These are phyloP conservation scores for Vickermania spadyakhi DNA, from an alignment of 208 protist species.

Conservation along the genomic window DNA sequence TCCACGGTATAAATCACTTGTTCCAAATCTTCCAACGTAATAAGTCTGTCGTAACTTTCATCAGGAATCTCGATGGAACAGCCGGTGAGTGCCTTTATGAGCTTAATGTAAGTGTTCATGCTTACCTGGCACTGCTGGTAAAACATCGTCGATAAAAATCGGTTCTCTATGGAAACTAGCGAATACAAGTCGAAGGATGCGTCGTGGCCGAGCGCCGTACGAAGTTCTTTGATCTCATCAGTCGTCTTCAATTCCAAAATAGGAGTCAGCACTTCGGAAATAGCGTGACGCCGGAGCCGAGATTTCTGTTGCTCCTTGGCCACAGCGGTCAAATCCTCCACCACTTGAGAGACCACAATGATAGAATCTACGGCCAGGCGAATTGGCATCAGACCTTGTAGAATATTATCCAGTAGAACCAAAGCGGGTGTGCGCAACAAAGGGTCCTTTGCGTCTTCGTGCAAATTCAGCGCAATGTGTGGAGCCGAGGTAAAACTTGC, in stretches of 20 bases:
- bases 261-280: conserved; percentile 53
- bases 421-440: conserved; percentile 30
- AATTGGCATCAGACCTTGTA: conserved; percentile 37
- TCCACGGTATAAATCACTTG: conserved; percentile 41
- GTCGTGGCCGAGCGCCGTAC: conserved; percentile 34
- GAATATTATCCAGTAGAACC: conserved; percentile 30
- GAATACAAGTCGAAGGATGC: conserved; percentile 44
- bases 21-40: conserved; percentile 35
- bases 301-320: conserved; percentile 49
- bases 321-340: conserved; percentile 40
- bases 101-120: conserved; percentile 36
- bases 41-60: conserved; percentile 20
- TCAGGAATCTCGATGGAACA: conserved; percentile 11
- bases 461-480: conserved; percentile 65
- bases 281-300: conserved; percentile 43
- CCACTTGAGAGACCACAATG: conserved; percentile 44
- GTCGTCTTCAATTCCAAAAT: conserved; percentile 50
- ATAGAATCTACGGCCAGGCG: conserved; percentile 68
- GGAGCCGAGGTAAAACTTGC: conserved; percentile 17
- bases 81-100: conserved; percentile 42
- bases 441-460: conserved; percentile 20
- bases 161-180: conserved; percentile 25
- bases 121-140: conserved; percentile 47
- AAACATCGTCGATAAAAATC: conserved; percentile 67
- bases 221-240: conserved; percentile 42